phyloP scores from a whole-genome alignment of 2,329 filamentous ascomycete genomes.

The Pseudocercospora crystallina region DNA sequence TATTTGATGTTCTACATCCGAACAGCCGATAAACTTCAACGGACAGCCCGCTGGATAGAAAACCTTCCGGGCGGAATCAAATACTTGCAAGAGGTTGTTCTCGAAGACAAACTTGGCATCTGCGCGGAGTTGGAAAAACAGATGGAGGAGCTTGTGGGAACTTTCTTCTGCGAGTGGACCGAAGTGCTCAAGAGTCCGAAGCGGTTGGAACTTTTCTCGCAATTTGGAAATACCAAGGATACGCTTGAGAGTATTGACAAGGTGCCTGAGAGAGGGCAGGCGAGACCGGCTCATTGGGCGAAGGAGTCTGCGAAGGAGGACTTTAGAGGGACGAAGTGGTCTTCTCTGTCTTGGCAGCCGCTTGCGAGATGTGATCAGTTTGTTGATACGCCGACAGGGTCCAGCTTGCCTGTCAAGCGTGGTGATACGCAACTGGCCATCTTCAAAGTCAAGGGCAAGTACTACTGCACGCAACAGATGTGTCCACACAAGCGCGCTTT shows the following conservation, averaged over 20 bases:
- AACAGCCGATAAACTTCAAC: constrained; percentile 84
- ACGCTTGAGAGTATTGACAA: constrained; percentile 65
- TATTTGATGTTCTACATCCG: constrained; percentile 94
- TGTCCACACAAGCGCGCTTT: constrained; percentile 91
- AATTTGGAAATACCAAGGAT: constrained; percentile 83
- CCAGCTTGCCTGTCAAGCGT: constrained; percentile 75
- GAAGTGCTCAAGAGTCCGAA: constrained; percentile 72
- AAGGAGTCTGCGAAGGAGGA: constrained; percentile 66
- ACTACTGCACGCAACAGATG: constrained; percentile 90
- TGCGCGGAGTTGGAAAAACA: constrained; percentile 80
- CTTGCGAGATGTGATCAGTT: constrained; percentile 72
- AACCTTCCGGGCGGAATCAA: constrained; percentile 77
- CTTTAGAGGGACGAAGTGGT: constrained; percentile 71
- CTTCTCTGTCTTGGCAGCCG: constrained; percentile 72
- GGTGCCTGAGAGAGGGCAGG: constrained; percentile 70
- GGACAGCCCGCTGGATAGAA: constrained; percentile 87
- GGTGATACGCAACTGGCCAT: constrained; percentile 87
- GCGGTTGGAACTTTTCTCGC: constrained; percentile 68
- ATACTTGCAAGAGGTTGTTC: constrained; percentile 78
- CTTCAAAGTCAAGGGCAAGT: constrained; percentile 77
- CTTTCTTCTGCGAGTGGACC: constrained; percentile 90
- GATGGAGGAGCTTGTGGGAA: constrained; percentile 80
- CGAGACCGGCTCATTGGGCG: constrained; percentile 75
- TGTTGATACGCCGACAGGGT: constrained; percentile 66
- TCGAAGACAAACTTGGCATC: constrained; percentile 84